Conservation (phyloP, 75 land plant genomes). For the Pseudotsuga menziesii region DNA sequence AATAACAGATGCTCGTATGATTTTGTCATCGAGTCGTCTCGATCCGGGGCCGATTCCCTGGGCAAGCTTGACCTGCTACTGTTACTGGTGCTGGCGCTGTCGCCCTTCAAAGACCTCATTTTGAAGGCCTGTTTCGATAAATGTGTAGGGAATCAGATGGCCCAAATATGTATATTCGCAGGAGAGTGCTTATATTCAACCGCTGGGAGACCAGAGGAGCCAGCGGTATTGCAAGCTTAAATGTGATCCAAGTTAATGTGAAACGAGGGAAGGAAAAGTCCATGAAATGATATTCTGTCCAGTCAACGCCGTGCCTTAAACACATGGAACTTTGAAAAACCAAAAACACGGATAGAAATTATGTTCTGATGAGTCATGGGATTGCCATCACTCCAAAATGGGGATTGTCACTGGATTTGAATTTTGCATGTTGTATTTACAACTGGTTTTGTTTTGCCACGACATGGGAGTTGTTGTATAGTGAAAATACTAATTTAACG, state of each 20-base stretch:
- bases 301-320: neutral
- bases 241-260: conserved; percentile 2
- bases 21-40: too few relatives aligned
- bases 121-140: neutral
- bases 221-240: neutral
- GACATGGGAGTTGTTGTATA: too few relatives aligned
- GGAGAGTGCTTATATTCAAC: neutral
- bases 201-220: neutral
- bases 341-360: too few relatives aligned
- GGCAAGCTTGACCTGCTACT: conserved; percentile 1
- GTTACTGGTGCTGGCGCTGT: neutral
- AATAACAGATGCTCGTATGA: too few relatives aligned
- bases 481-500: too few relatives aligned
- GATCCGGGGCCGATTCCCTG: too few relatives aligned
- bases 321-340: neutral
- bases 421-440: too few relatives aligned
- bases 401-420: too few relatives aligned
- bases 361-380: too few relatives aligned
- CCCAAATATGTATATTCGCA: neutral
- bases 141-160: neutral
- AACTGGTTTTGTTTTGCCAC: too few relatives aligned
- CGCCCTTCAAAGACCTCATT: neutral
- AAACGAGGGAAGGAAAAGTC: neutral
- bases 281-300: neutral
- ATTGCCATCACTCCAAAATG: too few relatives aligned